A percentile compares a stretch with the other conserved stretches of the same genome.
Conservation (phyloP, 805 yeast species). For the Hanseniaspora lindneri region DNA sequence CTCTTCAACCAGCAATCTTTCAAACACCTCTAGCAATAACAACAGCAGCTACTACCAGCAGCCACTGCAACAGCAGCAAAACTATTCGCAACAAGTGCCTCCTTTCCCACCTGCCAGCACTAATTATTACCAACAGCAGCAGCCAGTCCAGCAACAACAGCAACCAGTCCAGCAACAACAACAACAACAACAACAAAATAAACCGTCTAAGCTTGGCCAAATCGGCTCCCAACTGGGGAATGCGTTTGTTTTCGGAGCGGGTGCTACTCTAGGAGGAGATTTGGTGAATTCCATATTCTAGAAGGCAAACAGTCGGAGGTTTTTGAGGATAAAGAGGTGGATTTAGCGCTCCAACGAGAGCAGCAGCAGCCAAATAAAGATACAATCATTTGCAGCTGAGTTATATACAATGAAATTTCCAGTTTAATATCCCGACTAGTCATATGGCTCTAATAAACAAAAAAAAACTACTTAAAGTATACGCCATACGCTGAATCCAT, state of each 20-base stretch:
- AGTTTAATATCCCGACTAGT: too few relatives aligned
- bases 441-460: too few relatives aligned
- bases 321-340: too few relatives aligned
- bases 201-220: constrained; percentile 32
- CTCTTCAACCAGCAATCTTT: constrained; percentile 13
- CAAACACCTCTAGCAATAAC: constrained; percentile 8
- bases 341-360: too few relatives aligned
- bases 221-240: constrained; percentile 75
- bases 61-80: constrained; percentile 30
- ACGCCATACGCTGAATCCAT: constrained; percentile 50
- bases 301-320: constrained; percentile 7
- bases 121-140: constrained; percentile 22
- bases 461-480: constrained; percentile 19
- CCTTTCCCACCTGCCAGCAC: constrained; percentile 17
- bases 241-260: constrained; percentile 94
- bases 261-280: constrained; percentile 84
- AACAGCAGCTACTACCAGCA: constrained; percentile 23
- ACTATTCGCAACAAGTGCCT: constrained; percentile 27
- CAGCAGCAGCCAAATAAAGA: too few relatives aligned
- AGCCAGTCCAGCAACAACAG: constrained; percentile 20
- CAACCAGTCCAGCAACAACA: constrained; percentile 28
- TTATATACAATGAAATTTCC: too few relatives aligned
- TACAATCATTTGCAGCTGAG: too few relatives aligned
- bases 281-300: constrained; percentile 61
- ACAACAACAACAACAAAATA: constrained; percentile 22